Percentiles rank a stretch among this genome's conserved stretches.
Conservation (phyloP, 192 early-diverging fungal genomes). For the Coemansia sp. region DNA sequence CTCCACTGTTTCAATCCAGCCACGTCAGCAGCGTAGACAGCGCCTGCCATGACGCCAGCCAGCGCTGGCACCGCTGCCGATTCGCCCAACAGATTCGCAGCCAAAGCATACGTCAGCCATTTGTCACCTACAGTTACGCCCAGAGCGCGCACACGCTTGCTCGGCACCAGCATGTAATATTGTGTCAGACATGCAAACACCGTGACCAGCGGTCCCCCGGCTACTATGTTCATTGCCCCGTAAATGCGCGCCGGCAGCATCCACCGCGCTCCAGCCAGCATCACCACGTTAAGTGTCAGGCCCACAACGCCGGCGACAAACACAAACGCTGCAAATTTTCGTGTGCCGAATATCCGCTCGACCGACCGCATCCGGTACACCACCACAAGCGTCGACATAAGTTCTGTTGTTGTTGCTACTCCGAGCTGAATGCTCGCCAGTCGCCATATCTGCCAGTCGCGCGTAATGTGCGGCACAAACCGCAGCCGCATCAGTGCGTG, state of each 20-base stretch:
- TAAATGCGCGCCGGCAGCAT: background rate
- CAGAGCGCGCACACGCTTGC: background rate
- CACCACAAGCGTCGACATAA: background rate
- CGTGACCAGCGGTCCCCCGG: background rate
- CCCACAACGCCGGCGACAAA: background rate
- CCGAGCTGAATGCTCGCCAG: background rate
- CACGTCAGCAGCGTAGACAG: background rate
- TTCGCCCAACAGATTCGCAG: background rate
- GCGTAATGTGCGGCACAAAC: background rate
- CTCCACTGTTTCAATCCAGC: background rate
- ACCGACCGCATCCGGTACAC: background rate
- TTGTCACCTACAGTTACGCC: background rate
- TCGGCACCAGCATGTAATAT: background rate
- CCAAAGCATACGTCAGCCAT: background rate
- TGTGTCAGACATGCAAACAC: background rate
- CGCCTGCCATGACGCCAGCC: background rate
- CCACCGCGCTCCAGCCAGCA: background rate
- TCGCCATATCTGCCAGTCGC: background rate
- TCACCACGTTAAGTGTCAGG: background rate
- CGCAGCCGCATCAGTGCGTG: background rate
- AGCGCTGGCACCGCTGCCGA: background rate
- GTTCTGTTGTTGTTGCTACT: background rate
- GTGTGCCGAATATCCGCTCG: background rate
- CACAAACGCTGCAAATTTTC: background rate
- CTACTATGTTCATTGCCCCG: background rate